Evolutionary conservation across 345 rosid genomes (phyloP).

Genomic region (Acer campestre): DNA sequence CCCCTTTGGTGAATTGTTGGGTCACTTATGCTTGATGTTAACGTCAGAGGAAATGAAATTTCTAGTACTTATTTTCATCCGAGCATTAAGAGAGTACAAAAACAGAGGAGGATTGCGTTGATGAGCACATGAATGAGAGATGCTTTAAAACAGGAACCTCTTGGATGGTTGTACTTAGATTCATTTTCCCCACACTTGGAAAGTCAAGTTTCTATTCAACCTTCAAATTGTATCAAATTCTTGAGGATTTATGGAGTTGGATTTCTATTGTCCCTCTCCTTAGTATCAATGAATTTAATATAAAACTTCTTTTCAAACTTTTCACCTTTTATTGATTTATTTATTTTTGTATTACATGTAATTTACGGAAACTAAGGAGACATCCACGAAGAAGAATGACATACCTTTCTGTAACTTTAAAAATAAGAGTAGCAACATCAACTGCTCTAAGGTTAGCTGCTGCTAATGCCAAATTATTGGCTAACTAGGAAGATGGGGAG

Average conservation of each 20-base stretch:
- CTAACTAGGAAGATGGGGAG: constrained; percentile 81
- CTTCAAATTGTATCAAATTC: neutral
- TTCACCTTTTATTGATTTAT: neutral
- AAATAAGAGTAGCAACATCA: constrained; percentile 70
- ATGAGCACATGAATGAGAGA: constrained; percentile 36
- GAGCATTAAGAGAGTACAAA: constrained; percentile 35
- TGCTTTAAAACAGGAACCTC: constrained; percentile 46
- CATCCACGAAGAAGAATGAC: constrained; percentile 29
- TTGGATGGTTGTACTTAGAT: constrained; percentile 5
- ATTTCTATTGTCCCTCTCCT: neutral
- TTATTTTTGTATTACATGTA: neutral
- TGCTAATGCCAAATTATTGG: constrained; percentile 80
- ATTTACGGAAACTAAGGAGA: constrained; percentile 43
- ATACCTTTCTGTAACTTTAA: constrained; percentile 52
- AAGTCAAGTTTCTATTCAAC: neutral
- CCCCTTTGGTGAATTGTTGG: neutral
- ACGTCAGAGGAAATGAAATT: neutral
- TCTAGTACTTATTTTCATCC: constrained; percentile 18
- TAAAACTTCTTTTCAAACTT: neutral
- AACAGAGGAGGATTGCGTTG: constrained; percentile 31
- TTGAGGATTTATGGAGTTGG: neutral
- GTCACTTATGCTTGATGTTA: neutral
- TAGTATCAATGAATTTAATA: neutral
- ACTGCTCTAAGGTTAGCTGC: constrained; percentile 83
- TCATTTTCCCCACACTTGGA: neutral